Evolutionary conservation across 345 rosid genomes (phyloP).

Genomic region (Orychophragmus violaceus): DNA sequence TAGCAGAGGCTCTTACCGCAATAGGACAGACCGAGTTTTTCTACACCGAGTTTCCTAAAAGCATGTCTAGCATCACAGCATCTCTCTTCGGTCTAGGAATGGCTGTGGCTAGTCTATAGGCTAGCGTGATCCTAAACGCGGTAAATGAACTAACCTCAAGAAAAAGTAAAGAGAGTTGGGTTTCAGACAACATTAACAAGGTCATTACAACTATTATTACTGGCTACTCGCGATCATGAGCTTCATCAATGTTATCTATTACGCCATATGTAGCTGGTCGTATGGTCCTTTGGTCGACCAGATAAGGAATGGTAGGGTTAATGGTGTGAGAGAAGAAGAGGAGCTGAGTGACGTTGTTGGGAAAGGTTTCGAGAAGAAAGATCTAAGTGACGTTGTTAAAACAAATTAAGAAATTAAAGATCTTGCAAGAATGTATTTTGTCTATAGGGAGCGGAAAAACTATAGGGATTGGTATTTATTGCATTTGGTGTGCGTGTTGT

Average conservation of each 20-base stretch:
- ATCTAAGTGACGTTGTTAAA: conserved; percentile 16
- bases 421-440: conserved; percentile 8
- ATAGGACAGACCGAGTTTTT: conserved; percentile 76
- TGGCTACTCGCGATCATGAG: conserved; percentile 61
- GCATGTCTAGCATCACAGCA: conserved; percentile 71
- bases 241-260: conserved; percentile 54
- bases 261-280: conserved; percentile 58
- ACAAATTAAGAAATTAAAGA: background rate
- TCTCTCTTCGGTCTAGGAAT: conserved; percentile 53
- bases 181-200: conserved; percentile 57
- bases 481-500: conserved; percentile 18
- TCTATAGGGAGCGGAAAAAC: conserved; percentile 8
- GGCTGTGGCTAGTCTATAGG: conserved; percentile 59
- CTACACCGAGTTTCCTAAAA: conserved; percentile 71
- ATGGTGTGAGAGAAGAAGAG: conserved; percentile 35
- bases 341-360: conserved; percentile 28
- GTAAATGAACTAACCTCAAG: conserved; percentile 38
- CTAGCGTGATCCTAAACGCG: conserved; percentile 43
- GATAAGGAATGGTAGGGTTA: conserved; percentile 33
- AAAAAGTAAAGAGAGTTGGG: conserved; percentile 57
- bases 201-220: conserved; percentile 67
- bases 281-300: conserved; percentile 56
- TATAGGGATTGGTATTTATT: background rate
- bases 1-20: conserved; percentile 65
- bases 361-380: conserved; percentile 25